Conservation (phyloP, 2,329 filamentous ascomycete genomes). For the Xylaria sp. region DNA sequence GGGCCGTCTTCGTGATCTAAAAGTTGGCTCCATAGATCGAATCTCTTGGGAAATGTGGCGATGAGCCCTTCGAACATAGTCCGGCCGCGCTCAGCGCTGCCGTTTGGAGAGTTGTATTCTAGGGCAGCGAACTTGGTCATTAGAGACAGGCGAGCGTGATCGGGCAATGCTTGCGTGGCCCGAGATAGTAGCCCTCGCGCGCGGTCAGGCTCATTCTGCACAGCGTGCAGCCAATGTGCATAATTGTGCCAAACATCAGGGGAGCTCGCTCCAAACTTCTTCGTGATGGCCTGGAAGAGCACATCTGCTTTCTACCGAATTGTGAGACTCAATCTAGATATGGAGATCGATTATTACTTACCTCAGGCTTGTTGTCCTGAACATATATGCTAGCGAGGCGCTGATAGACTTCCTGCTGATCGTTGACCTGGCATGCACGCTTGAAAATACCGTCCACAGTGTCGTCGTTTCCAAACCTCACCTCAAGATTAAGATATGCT, state of each 20-base stretch:
- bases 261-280: slow-evolving; percentile 86
- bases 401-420: slow-evolving; percentile 88
- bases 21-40: slow-evolving; percentile 93
- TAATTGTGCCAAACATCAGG: slow-evolving; percentile 94
- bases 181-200: slow-evolving; percentile 82
- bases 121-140: slow-evolving; percentile 90
- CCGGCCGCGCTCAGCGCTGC: slow-evolving; percentile 88
- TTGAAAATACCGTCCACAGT: slow-evolving; percentile 88
- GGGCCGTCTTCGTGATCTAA: slow-evolving; percentile 80
- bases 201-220: slow-evolving; percentile 73
- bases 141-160: slow-evolving; percentile 74
- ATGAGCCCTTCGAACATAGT: slow-evolving; percentile 94
- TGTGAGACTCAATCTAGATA: slow-evolving; percentile 45
- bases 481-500: slow-evolving; percentile 92
- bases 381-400: slow-evolving; percentile 95
- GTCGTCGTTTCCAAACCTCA: slow-evolving; percentile 86
- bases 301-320: slow-evolving; percentile 81
- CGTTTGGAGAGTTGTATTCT: slow-evolving; percentile 86
- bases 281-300: slow-evolving; percentile 86
- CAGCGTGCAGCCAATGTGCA: slow-evolving; percentile 89
- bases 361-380: slow-evolving; percentile 84
- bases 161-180: slow-evolving; percentile 83
- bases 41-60: slow-evolving; percentile 85
- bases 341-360: slow-evolving; percentile 59
- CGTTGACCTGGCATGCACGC: slow-evolving; percentile 93